Evolutionary conservation across 345 rosid species (phyloP), one percentile per base, ranked within the genome.

Genomic region (Citrus cavaleriei): DNA sequence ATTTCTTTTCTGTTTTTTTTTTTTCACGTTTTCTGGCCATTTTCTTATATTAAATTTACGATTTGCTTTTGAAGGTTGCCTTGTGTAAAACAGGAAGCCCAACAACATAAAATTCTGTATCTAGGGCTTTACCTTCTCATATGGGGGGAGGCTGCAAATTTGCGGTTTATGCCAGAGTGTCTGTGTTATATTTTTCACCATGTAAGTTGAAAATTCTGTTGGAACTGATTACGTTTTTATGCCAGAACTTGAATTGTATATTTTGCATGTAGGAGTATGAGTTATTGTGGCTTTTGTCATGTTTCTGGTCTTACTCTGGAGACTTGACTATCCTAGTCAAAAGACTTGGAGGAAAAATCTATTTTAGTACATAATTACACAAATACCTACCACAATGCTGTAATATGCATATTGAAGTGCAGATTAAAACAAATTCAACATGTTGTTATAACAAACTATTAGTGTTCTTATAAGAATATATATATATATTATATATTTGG

Each of bases 121-220:
- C 83, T 93, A 66, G 98, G 90, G 75, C 99, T 95, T 82, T 89
- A 93, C 90, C 97, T 95, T 84, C 97, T 95, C 76, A 93, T 93
- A 73, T 93, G 99, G 99, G 99, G 99, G 67, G 99, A 95, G 83
- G 98, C 99, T 62, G 96, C 99, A 28, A 95, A 90, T 86, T 80
- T 95, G 90, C 89, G 99, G 86, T 89, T 93, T 83, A 88, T 95
- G 96, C 93, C 98, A 40, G 99, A 95, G 86, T 95, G 98, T 83
- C 79, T 95, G 38, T 95, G 98, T 62, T 95, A 89, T 82, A 92
- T 95, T 69, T 95, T 95, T 88, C 99, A 95, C 83, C 93, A 95
- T 75, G 99, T 93, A 87, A 89, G 98, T n/a, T 68, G 55, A 73
- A 78, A 84, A 65, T 16, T 58, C 22, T 22, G 18, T 60, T 79